A percentile compares a stretch with the other conserved stretches of the same genome.
phyloP scores from a whole-genome alignment of 371 early-diverging fungal genomes.

The Mycotypha africana region DNA sequence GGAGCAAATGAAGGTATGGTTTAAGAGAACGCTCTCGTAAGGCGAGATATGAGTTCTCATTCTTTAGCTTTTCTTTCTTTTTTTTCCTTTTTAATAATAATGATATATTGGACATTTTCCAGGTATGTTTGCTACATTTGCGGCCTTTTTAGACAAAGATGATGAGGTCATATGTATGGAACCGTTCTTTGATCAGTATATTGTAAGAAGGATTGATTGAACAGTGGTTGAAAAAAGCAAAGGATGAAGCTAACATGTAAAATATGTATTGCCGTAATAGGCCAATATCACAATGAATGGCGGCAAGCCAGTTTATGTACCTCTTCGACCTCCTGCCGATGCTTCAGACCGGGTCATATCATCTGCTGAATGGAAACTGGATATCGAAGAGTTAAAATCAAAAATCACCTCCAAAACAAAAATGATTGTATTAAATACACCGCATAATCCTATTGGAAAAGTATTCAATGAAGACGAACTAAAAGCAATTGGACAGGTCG shows the following conservation, averaged over 20 bases:
- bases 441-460: conserved; percentile 94
- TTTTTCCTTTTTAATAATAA: background rate
- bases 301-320: conserved; percentile 80
- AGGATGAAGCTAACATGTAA: too few relatives aligned
- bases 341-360: conserved; percentile 48
- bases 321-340: conserved; percentile 59
- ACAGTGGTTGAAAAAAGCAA: too few relatives aligned
- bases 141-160: conserved; percentile 72
- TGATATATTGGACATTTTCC: too few relatives aligned
- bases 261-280: too few relatives aligned
- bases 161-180: conserved; percentile 91
- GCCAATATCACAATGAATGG: conserved; percentile 87
- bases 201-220: conserved; percentile 60
- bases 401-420: conserved; percentile 79
- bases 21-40: too few relatives aligned
- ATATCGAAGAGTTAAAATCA: conserved; percentile 73
- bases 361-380: conserved; percentile 78
- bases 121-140: conserved; percentile 78
- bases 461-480: conserved; percentile 82
- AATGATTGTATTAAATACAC: conserved; percentile 91
- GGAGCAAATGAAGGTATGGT: conserved; percentile 94
- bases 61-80: background rate
- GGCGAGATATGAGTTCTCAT: too few relatives aligned
- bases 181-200: conserved; percentile 94
- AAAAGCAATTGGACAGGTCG: conserved; percentile 72